Evolutionary conservation across 1,139 yeast species (phyloP), one percentile per base, ranked within the genome.

Genomic region (Petasospora fabianii): DNA sequence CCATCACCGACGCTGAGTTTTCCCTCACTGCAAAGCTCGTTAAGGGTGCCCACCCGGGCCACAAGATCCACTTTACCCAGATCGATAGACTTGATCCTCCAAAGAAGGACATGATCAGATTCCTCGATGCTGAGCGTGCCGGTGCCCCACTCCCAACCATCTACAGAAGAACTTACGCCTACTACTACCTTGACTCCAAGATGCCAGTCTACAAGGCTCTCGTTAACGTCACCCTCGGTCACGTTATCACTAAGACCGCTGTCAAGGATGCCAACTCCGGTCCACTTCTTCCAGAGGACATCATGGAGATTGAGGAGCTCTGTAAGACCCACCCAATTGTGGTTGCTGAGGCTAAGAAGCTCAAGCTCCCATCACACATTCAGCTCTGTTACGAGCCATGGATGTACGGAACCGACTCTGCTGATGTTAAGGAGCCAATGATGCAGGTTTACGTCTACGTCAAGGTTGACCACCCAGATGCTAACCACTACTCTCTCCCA

Each of bases 401-500:
- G 95, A 85, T 85, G 71, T 85, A 85, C 60, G 96, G 95, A 52
- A 81, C 87, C 30, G 90, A 83, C 59, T 75, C 74, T 51, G 63
- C 71, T 35, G 50, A 53, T 29, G 33, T 49, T 14, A 44, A 39
- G 2, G 59, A 61, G 36, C 77, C 81, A 22, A 69, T 80, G 65
- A 66, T 81, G 52, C 92, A 84, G 66, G 77, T 81, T 61, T 82
- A 80, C 67, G 80, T 84, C 80, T 86, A 86, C 64, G 75, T 87
- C 47, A 77, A 77, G 56, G 78, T 79, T 46, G 69, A 80, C 56
- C 92, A 85, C 60, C 64, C 76, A 26, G 95, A 86, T 62, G 80
- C 90, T 13, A 86, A 86, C 68, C 90, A 84, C 59, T 86, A 86
- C 64, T 81, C 95, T 11, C 70, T 84, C 54, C 96, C 96, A 20